phyloP scores from a whole-genome alignment of 306 rosid species.

The Glycine latifolia region DNA sequence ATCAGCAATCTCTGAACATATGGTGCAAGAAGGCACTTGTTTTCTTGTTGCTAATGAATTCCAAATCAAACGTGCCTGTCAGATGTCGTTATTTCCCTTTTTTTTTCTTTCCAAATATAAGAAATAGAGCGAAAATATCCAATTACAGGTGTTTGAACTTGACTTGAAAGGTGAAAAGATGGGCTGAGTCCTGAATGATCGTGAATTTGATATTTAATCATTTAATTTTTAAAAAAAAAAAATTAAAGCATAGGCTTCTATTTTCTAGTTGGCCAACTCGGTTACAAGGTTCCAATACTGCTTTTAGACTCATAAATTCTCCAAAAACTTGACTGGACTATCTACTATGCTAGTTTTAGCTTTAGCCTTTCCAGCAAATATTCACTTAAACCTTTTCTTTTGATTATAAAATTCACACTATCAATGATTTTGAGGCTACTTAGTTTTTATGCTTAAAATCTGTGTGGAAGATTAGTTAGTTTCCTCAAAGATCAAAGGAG shows the following conservation, averaged over 20 bases:
- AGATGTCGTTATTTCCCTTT: background rate
- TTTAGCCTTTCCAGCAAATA: conserved; percentile 1
- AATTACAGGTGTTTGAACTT: too few relatives aligned
- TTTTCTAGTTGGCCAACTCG: background rate
- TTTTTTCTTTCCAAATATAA: background rate
- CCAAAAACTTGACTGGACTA: background rate
- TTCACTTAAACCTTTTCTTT: conserved; percentile 4
- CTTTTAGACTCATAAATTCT: background rate
- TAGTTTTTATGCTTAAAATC: background rate
- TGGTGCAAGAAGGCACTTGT: background rate
- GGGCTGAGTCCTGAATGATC: background rate
- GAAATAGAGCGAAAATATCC: background rate
- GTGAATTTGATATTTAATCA: background rate
- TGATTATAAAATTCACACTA: conserved; percentile 5
- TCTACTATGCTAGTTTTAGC: background rate
- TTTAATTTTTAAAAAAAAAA: too few relatives aligned
- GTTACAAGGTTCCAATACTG: background rate
- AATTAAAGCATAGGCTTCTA: background rate
- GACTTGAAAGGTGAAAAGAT: conserved; percentile 1
- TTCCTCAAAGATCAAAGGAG: background rate
- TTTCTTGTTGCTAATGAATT: conserved; percentile 3
- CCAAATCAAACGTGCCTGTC: background rate
- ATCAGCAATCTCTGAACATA: background rate
- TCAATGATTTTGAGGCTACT: background rate
- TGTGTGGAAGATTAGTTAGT: background rate